Percentiles rank a stretch among this genome's conserved stretches.
These are phyloP conservation scores for Gamarada debralockiae DNA, from an alignment of 495 filamentous ascomycete species.

Conservation along the genomic window DNA sequence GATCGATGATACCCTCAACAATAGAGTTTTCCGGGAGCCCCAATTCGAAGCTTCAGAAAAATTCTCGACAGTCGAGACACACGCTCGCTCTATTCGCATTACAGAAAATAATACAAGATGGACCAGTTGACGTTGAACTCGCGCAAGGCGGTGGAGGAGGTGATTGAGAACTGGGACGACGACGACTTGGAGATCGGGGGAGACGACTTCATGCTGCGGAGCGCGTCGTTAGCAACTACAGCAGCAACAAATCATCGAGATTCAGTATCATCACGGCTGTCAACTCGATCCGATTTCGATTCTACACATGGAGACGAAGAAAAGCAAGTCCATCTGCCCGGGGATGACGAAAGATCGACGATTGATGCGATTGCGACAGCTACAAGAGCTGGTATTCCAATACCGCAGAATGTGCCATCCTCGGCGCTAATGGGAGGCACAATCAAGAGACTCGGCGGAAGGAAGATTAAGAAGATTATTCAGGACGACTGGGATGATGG, in stretches of 20 bases:
- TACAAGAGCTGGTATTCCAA: slow-evolving; percentile 83
- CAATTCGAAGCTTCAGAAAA: neutral
- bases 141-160: slow-evolving; percentile 50
- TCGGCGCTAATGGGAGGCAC: slow-evolving; percentile 93
- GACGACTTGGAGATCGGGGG: slow-evolving; percentile 74
- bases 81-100: neutral
- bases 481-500: slow-evolving; percentile 86
- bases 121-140: slow-evolving; percentile 54
- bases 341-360: slow-evolving; percentile 74
- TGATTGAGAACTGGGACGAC: slow-evolving; percentile 86
- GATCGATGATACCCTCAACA: slow-evolving; percentile 8
- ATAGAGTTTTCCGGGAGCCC: slow-evolving; percentile 7
- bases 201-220: slow-evolving; percentile 64
- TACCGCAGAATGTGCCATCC: slow-evolving; percentile 83
- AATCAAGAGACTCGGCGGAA: slow-evolving; percentile 85
- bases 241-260: slow-evolving; percentile 61
- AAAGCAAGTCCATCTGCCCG: slow-evolving; percentile 73
- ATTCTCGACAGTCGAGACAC: slow-evolving; percentile 2
- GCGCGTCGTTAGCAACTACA: slow-evolving; percentile 55
- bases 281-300: slow-evolving; percentile 76
- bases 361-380: slow-evolving; percentile 83
- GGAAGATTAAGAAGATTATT: slow-evolving; percentile 70
- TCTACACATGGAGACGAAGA: slow-evolving; percentile 77
- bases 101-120: slow-evolving; percentile 34
- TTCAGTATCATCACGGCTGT: slow-evolving; percentile 72